phyloP scores from a whole-genome alignment of 2,329 filamentous ascomycete genomes.

The Penicillium digitatum region DNA sequence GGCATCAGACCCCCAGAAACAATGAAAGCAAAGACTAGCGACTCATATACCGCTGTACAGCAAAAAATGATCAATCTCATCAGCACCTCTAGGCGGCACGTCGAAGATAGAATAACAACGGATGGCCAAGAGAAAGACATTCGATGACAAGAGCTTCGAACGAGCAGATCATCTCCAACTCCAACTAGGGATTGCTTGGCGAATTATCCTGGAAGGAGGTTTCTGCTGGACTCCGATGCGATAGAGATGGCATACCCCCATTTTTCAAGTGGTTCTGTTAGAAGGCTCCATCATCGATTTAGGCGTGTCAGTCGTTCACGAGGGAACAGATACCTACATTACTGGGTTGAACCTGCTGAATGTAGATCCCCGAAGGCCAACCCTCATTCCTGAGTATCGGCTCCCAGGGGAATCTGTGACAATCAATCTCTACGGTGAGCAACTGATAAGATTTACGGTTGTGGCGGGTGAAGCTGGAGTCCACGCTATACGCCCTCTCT shows the following conservation, averaged over 20 bases:
- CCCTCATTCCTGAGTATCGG: background rate
- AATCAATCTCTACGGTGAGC: background rate
- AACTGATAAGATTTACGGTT: conserved; percentile 4
- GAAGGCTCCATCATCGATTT: background rate
- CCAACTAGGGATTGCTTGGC: background rate
- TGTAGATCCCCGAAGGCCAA: background rate
- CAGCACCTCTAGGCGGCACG: background rate
- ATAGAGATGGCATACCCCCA: background rate
- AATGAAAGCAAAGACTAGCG: background rate
- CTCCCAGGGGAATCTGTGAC: background rate
- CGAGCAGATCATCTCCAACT: background rate
- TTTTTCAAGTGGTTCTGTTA: conserved; percentile 1
- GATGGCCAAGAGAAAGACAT: conserved; percentile 5
- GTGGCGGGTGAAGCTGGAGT: background rate
- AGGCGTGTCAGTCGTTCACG: background rate
- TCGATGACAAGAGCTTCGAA: background rate
- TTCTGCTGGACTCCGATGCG: background rate
- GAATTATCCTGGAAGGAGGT: background rate
- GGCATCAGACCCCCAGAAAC: background rate
- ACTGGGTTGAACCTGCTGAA: conserved; percentile 3
- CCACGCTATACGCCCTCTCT: background rate
- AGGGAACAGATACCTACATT: conserved; percentile 1
- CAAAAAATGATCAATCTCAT: background rate
- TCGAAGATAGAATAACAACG: conserved; percentile 3
- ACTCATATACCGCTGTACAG: conserved; percentile 4